Evolutionary conservation across 129 eudicot species (phyloP).

Genomic region (Smallanthus sonchifolius): DNA sequence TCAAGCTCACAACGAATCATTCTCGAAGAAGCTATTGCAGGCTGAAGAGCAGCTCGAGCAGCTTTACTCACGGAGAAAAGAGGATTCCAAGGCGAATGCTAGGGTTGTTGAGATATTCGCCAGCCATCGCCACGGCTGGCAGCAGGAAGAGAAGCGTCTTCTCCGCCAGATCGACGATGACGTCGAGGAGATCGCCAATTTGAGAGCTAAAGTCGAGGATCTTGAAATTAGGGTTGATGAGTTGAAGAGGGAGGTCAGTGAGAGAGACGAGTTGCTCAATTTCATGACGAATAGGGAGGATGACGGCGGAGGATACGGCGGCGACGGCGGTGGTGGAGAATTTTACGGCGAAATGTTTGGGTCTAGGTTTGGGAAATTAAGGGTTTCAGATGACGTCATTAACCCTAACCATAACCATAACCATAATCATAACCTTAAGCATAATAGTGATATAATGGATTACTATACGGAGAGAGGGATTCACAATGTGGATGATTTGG

Average conservation of each 20-base stretch:
- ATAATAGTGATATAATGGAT: conserved; percentile 37
- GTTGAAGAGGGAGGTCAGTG: conserved; percentile 48
- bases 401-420: no score
- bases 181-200: conserved; percentile 60
- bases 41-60: conserved; percentile 70
- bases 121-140: conserved; percentile 88
- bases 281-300: conserved; percentile 54
- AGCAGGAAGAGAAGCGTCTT: conserved; percentile 80
- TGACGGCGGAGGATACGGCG: neutral
- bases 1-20: conserved; percentile 43
- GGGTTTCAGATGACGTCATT: conserved; percentile 32
- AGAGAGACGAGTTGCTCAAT: conserved; percentile 82
- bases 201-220: conserved; percentile 59
- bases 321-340: neutral
- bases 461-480: conserved; percentile 45
- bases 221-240: conserved; percentile 60
- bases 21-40: conserved; percentile 44
- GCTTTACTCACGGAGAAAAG: conserved; percentile 68
- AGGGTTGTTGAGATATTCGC: conserved; percentile 97
- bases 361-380: conserved; percentile 32
- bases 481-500: conserved; percentile 51
- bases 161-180: conserved; percentile 69
- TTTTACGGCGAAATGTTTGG: neutral
- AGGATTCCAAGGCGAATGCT: conserved; percentile 94
- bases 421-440: neutral